Percentiles rank a stretch among this genome's conserved stretches.
These are phyloP conservation scores for Mollisiaceae sp. DNA, from an alignment of 2,329 filamentous ascomycete genomes.

Conservation along the genomic window DNA sequence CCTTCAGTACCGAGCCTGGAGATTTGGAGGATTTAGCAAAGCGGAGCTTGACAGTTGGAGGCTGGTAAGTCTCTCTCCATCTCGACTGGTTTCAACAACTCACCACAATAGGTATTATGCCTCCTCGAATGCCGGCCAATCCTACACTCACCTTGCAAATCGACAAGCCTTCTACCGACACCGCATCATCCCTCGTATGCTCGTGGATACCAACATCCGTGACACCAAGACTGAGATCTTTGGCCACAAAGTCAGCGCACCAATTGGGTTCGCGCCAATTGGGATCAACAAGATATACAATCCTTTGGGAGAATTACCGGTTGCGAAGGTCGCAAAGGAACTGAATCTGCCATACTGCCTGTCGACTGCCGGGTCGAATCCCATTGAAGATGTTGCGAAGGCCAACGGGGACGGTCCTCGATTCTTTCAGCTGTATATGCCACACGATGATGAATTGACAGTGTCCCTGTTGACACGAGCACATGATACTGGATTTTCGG, in stretches of 20 bases:
- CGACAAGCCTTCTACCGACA: conserved; percentile 68
- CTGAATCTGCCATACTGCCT: conserved; percentile 64
- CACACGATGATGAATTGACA: conserved; percentile 65
- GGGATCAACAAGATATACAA: conserved; percentile 72
- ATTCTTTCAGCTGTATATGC: conserved; percentile 69
- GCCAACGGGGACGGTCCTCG: conserved; percentile 59
- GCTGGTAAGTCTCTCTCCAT: conserved; percentile 49
- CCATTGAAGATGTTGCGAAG: conserved; percentile 61
- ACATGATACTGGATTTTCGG: conserved; percentile 58
- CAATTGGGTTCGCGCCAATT: conserved; percentile 68
- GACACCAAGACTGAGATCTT: conserved; percentile 64
- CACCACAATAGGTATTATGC: conserved; percentile 52
- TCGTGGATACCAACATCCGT: conserved; percentile 64
- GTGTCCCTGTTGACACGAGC: conserved; percentile 61
- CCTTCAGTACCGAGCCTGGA: conserved; percentile 61
- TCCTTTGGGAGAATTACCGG: conserved; percentile 59
- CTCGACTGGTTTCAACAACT: background rate
- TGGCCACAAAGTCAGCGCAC: conserved; percentile 61
- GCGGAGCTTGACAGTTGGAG: conserved; percentile 59
- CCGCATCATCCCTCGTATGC: conserved; percentile 64
- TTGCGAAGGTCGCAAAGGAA: conserved; percentile 64
- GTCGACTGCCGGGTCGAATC: conserved; percentile 55
- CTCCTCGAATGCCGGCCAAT: conserved; percentile 61
- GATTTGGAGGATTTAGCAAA: conserved; percentile 64
- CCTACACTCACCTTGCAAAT: conserved; percentile 59